These are phyloP conservation scores for Scheffersomyces segobiensis DNA, from an alignment of 1,139 yeast species.

Conservation along the genomic window DNA sequence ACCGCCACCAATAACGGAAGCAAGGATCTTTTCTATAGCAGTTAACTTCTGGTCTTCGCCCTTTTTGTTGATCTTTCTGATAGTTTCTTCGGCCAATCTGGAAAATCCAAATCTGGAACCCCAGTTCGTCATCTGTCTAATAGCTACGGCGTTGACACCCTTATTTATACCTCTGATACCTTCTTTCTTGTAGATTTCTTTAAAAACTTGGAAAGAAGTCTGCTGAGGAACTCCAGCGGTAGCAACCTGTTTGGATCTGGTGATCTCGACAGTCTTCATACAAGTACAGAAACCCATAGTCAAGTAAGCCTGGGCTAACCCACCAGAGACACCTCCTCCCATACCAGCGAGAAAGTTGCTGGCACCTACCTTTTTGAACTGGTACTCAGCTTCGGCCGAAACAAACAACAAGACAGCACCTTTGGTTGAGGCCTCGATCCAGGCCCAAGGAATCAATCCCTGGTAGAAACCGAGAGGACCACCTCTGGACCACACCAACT, in stretches of 20 bases:
- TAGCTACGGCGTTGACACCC: conserved; percentile 99
- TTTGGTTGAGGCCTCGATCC: conserved; percentile 99
- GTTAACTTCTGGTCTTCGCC: conserved; percentile 60
- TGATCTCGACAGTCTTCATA: conserved; percentile 97
- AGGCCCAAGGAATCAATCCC: conserved; percentile 98
- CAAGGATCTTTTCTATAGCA: conserved; percentile 77
- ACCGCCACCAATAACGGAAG: conserved; percentile 96
- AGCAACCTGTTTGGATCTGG: conserved; percentile 79
- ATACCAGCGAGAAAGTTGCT: conserved; percentile 82
- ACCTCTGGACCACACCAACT: conserved; percentile 88
- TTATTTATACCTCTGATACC: conserved; percentile 94
- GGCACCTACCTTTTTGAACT: conserved; percentile 63
- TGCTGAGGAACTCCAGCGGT: conserved; percentile 63
- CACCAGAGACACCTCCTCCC: conserved; percentile 94
- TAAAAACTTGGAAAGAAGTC: conserved; percentile 82
- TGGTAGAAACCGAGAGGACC: conserved; percentile 91
- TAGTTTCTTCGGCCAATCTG: conserved; percentile 85
- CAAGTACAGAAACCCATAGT: conserved; percentile 98
- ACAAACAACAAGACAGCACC: conserved; percentile 97
- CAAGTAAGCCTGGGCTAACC: conserved; percentile 91
- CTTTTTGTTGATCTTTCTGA: conserved; percentile 65
- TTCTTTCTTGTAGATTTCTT: conserved; percentile 77
- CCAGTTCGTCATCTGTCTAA: conserved; percentile 98
- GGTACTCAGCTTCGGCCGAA: conserved; percentile 88
- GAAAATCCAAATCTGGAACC: conserved; percentile 95